Percentiles rank a stretch among this genome's conserved stretches.
Evolutionary conservation across 495 filamentous ascomycete genomes (phyloP).

Genomic region (Penicillium taxi): DNA sequence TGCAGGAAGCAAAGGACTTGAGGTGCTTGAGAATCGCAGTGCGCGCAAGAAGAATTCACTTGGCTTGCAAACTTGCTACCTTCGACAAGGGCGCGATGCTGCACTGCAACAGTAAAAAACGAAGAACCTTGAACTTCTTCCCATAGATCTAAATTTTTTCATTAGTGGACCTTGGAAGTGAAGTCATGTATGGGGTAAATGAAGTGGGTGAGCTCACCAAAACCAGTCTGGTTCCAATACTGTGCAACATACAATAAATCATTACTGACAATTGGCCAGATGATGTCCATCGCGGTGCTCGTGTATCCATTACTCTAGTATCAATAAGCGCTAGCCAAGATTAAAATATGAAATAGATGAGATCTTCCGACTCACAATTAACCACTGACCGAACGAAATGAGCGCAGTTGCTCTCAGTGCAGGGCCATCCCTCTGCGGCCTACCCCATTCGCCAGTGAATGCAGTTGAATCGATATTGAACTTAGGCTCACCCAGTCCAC

Average conservation of each 20-base stretch:
- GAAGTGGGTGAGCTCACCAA: constrained; percentile 21
- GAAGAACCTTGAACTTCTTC: constrained; percentile 59
- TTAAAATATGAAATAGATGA: constrained; percentile 5
- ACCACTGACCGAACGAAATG: constrained; percentile 28
- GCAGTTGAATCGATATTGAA: constrained; percentile 46
- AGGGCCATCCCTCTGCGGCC: constrained; percentile 57
- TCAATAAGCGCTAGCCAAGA: constrained; percentile 4
- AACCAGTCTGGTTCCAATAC: constrained; percentile 52
- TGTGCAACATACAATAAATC: constrained; percentile 60
- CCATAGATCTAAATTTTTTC: constrained; percentile 49
- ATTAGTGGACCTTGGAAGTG: constrained; percentile 10
- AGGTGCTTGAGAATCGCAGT: constrained; percentile 50
- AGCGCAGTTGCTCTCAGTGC: constrained; percentile 33
- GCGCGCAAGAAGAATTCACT: constrained; percentile 35
- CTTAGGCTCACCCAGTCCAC: constrained; percentile 52
- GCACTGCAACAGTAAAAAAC: constrained; percentile 54
- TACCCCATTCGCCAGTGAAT: constrained; percentile 51
- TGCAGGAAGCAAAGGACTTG: constrained; percentile 54
- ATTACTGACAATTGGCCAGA: constrained; percentile 50
- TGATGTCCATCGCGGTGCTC: constrained; percentile 18
- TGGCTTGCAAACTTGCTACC: constrained; percentile 47
- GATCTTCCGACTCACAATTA: constrained; percentile 19
- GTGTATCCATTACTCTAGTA: constrained; percentile 27
- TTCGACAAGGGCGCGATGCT: constrained; percentile 51
- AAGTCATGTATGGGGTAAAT: constrained; percentile 34